phyloP scores from a whole-genome alignment of 2,329 filamentous ascomycete genomes.

The Trichophyton benhamiae region DNA sequence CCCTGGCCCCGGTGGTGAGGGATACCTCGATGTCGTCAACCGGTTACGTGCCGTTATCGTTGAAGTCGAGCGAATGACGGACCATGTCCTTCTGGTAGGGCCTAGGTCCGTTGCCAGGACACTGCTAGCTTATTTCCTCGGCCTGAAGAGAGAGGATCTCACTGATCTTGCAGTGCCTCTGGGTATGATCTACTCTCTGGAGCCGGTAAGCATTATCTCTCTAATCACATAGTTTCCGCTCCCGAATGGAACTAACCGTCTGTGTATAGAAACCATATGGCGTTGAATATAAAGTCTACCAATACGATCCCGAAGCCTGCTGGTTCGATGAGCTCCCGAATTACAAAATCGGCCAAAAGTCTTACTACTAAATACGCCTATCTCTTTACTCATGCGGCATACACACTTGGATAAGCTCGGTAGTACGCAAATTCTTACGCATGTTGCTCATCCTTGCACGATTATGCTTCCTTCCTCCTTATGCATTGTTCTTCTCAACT shows the following conservation, averaged over 20 bases:
- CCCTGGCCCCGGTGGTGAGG: slow-evolving; percentile 87
- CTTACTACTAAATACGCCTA: slow-evolving; percentile 15
- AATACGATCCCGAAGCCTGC: slow-evolving; percentile 63
- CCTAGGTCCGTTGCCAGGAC: slow-evolving; percentile 88
- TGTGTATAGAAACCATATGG: slow-evolving; percentile 67
- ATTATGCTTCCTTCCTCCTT: background rate
- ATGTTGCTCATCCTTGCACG: background rate
- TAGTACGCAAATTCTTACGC: background rate
- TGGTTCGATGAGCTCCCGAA: slow-evolving; percentile 80
- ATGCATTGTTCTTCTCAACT: background rate
- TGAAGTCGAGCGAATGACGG: slow-evolving; percentile 92
- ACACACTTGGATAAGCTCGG: background rate
- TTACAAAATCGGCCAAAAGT: slow-evolving; percentile 54
- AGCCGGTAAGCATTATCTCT: slow-evolving; percentile 44
- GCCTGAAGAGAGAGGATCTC: slow-evolving; percentile 78
- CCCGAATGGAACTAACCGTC: background rate
- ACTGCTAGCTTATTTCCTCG: slow-evolving; percentile 91
- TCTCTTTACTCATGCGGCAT: background rate
- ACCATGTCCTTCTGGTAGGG: slow-evolving; percentile 83
- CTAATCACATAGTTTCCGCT: background rate
- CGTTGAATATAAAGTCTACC: slow-evolving; percentile 91
- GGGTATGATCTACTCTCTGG: slow-evolving; percentile 85
- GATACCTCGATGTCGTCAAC: slow-evolving; percentile 94
- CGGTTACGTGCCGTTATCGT: slow-evolving; percentile 89
- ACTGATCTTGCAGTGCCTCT: slow-evolving; percentile 89